phyloP scores from a whole-genome alignment of 441 rosid genomes.

The Erysimum cheiri region DNA sequence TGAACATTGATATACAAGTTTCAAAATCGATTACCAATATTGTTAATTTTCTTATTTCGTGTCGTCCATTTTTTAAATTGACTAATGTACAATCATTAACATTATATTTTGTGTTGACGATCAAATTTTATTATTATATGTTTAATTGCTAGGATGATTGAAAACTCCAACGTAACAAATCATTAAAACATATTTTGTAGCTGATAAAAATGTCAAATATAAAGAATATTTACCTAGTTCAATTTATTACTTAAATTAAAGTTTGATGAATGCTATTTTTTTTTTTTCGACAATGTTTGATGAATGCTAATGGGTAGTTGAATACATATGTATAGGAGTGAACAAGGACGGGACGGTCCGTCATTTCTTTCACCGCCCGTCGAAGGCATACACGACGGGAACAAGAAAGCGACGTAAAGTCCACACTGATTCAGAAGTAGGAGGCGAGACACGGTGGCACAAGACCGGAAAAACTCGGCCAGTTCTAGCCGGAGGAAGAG shows the following conservation, averaged over 20 bases:
- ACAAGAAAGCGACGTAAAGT: conserved; percentile 68
- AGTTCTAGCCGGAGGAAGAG: conserved; percentile 49
- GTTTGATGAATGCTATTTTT: neutral
- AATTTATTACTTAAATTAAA: neutral
- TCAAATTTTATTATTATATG: neutral
- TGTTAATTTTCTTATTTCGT: too few relatives aligned
- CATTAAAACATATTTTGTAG: neutral
- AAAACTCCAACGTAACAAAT: neutral
- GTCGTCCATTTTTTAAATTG: neutral
- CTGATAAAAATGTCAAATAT: conserved; percentile 3
- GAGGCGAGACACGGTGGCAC: conserved; percentile 72
- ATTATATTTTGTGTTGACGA: neutral
- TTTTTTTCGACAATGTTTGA: neutral
- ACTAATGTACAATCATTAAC: neutral
- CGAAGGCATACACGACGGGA: conserved; percentile 72
- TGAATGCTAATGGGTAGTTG: neutral
- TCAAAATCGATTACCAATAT: too few relatives aligned
- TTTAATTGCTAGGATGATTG: neutral
- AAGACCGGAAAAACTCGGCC: conserved; percentile 73
- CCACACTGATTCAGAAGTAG: conserved; percentile 51
- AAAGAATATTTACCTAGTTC: neutral
- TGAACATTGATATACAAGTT: neutral
- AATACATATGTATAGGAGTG: conserved; percentile 46
- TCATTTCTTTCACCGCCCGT: conserved; percentile 74
- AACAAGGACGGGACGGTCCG: conserved; percentile 65